phyloP scores from a whole-genome alignment of 169 alveolate genomes.

The Theileria annulata region DNA sequence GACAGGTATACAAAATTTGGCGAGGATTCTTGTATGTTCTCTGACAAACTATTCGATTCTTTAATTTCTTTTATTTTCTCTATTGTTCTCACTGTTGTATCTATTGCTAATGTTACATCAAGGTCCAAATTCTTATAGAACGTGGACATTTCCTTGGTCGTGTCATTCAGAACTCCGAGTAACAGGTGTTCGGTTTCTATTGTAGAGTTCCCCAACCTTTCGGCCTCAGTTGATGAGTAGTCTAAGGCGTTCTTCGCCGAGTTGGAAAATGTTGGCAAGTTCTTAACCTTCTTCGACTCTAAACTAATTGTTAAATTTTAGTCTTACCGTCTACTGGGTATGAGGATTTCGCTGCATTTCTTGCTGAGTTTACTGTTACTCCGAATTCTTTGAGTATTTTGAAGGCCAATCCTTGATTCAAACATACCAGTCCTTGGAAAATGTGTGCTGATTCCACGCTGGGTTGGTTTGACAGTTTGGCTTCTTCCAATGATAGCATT shows the following conservation, averaged over 20 bases:
- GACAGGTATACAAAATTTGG: slow-evolving; percentile 52
- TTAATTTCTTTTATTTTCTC: slow-evolving; percentile 24
- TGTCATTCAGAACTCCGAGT: slow-evolving; percentile 39
- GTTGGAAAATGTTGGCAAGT: slow-evolving; percentile 34
- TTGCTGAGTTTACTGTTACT: slow-evolving; percentile 26
- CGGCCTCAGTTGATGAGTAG: slow-evolving; percentile 54
- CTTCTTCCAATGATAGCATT: slow-evolving; percentile 68
- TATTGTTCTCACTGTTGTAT: slow-evolving; percentile 28
- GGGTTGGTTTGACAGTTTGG: slow-evolving; percentile 19
- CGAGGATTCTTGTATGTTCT: slow-evolving; percentile 1
- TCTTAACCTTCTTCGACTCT: not conserved
- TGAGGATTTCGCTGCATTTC: slow-evolving; percentile 16
- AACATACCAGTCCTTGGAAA: slow-evolving; percentile 58
- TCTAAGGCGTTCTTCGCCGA: slow-evolving; percentile 53
- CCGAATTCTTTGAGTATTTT: slow-evolving; percentile 34
- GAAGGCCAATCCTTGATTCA: slow-evolving; percentile 39
- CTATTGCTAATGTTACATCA: slow-evolving; percentile 18
- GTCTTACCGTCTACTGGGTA: slow-evolving; percentile 7
- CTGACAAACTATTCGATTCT: not conserved
- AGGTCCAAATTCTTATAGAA: slow-evolving; percentile 25
- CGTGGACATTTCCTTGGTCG: slow-evolving; percentile 19
- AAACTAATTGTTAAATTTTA: not conserved
- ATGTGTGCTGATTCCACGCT: slow-evolving; percentile 49
- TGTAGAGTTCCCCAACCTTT: slow-evolving; percentile 40
- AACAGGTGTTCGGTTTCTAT: slow-evolving; percentile 63